These are phyloP conservation scores for Aspergillus unguis DNA, from an alignment of 2,329 filamentous ascomycete species.

Conservation along the genomic window DNA sequence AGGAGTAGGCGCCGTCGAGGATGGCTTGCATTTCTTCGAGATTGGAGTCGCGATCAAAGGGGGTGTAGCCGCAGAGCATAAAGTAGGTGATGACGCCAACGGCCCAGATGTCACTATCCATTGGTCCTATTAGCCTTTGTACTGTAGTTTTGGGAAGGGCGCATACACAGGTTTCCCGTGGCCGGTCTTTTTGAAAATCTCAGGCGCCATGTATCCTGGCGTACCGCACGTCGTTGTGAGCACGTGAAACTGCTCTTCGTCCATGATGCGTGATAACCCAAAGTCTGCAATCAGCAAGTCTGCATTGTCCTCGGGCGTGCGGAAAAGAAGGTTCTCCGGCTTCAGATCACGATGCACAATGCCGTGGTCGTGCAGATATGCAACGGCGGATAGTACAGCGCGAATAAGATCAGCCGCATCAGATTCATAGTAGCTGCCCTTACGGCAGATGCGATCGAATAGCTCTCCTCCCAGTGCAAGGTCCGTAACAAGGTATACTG, in stretches of 20 bases:
- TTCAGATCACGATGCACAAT: slow-evolving; percentile 98
- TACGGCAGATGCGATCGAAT: slow-evolving; percentile 97
- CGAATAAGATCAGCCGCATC: slow-evolving; percentile 94
- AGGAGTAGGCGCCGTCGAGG: slow-evolving; percentile 91
- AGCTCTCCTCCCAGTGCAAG: slow-evolving; percentile 93
- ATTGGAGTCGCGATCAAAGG: slow-evolving; percentile 95
- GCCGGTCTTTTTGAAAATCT: slow-evolving; percentile 98
- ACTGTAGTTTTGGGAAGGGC: neutral
- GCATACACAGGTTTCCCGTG: slow-evolving; percentile 89
- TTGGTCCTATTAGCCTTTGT: neutral
- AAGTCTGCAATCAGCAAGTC: slow-evolving; percentile 97
- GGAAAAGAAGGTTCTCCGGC: slow-evolving; percentile 93
- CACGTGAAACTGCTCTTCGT: slow-evolving; percentile 97
- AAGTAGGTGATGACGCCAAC: slow-evolving; percentile 99
- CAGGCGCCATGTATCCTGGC: slow-evolving; percentile 97
- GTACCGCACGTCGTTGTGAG: slow-evolving; percentile 97
- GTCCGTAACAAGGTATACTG: slow-evolving; percentile 93
- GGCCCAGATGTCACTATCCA: slow-evolving; percentile 79
- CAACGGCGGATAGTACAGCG: slow-evolving; percentile 92
- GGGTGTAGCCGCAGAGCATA: slow-evolving; percentile 94
- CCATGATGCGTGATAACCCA: slow-evolving; percentile 94
- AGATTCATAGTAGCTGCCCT: slow-evolving; percentile 97
- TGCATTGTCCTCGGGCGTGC: slow-evolving; percentile 95
- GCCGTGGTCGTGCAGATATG: slow-evolving; percentile 96
- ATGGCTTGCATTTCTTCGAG: slow-evolving; percentile 99